These are phyloP conservation scores for Peronospora belbahrii DNA, from an alignment of 352 stramenopile genomes.

Conservation along the genomic window DNA sequence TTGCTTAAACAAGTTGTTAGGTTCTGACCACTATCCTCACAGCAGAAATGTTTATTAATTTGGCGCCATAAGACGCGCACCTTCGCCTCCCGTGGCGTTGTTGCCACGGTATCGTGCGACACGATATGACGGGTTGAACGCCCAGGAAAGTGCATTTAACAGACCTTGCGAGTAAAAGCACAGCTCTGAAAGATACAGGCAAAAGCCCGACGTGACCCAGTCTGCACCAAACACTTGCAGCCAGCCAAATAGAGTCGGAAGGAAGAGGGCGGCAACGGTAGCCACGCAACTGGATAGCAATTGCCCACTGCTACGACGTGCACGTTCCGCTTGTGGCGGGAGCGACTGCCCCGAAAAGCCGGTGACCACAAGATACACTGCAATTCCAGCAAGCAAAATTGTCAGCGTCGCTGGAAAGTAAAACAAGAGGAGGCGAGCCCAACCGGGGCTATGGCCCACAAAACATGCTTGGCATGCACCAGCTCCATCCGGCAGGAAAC, in stretches of 20 bases:
- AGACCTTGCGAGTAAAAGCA: constrained; percentile 61
- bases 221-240: constrained; percentile 26
- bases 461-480: constrained; percentile 50
- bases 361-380: constrained; percentile 26
- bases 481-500: constrained; percentile 54
- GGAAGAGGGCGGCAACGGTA: constrained; percentile 29
- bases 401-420: constrained; percentile 42
- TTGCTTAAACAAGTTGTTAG: constrained; percentile 5
- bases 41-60: constrained; percentile 17
- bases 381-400: constrained; percentile 27
- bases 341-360: constrained; percentile 10
- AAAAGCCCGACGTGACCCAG: constrained; percentile 30
- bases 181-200: constrained; percentile 49
- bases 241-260: constrained; percentile 43
- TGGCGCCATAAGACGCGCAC: constrained; percentile 24
- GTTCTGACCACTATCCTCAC: constrained; percentile 2
- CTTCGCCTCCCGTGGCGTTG: constrained; percentile 16
- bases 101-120: constrained; percentile 27
- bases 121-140: constrained; percentile 51
- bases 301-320: constrained; percentile 36
- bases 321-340: constrained; percentile 26
- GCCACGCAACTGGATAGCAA: constrained; percentile 43
- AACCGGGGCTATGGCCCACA: constrained; percentile 39
- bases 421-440: constrained; percentile 51
- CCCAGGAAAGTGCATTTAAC: constrained; percentile 49